These are phyloP conservation scores for Tolypocladium guangdongense DNA, from an alignment of 2,329 filamentous ascomycete genomes.

Conservation along the genomic window DNA sequence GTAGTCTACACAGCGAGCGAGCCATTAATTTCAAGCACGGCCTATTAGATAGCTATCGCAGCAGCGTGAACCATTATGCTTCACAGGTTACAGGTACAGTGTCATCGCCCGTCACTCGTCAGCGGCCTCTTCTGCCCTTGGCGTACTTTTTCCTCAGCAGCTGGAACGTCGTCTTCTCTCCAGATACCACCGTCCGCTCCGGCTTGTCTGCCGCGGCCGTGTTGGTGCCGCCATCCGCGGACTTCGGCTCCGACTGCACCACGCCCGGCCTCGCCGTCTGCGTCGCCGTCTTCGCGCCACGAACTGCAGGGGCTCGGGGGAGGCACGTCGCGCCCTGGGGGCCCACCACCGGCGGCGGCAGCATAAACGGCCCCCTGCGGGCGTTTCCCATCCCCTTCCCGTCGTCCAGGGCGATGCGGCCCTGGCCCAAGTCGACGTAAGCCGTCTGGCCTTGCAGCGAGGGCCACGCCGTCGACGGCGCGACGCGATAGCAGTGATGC, in stretches of 20 bases:
- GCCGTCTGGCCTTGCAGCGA: constrained; percentile 16
- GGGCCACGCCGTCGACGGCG: constrained; percentile 21
- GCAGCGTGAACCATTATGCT: no score
- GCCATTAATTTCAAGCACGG: background rate
- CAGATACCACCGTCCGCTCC: no score
- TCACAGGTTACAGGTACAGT: no score
- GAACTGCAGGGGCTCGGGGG: background rate
- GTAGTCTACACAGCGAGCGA: background rate
- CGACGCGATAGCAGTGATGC: constrained; percentile 14
- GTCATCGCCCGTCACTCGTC: background rate
- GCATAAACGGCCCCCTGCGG: constrained; percentile 15
- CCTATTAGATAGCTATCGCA: background rate
- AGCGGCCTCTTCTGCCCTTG: background rate
- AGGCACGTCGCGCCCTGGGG: background rate
- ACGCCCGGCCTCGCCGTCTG: background rate
- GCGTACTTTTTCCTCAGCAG: background rate
- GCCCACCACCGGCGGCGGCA: constrained; percentile 13
- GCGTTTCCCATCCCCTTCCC: background rate
- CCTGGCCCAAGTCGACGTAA: constrained; percentile 13
- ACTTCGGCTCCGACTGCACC: background rate
- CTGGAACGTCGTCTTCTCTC: background rate
- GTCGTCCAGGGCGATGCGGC: constrained; percentile 8
- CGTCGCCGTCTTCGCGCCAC: background rate
- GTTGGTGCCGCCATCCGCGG: background rate
- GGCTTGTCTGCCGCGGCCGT: background rate